Percentiles rank a stretch among this genome's conserved stretches.
phyloP scores from a whole-genome alignment of 805 yeast genomes.

The Starmerella lactis-condensi region DNA sequence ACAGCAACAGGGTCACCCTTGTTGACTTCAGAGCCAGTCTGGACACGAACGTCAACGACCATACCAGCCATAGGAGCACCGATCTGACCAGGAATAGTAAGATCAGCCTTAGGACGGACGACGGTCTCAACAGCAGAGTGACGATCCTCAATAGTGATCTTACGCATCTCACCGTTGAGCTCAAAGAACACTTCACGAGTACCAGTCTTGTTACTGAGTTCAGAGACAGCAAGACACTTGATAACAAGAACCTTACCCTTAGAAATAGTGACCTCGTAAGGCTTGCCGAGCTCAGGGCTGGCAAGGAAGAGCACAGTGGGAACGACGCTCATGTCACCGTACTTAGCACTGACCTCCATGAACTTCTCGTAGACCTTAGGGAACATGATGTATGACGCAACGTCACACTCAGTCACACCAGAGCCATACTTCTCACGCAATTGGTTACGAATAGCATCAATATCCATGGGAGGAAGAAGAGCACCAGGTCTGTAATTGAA shows the following conservation, averaged over 20 bases:
- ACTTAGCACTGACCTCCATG: conserved; percentile 53
- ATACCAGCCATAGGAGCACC: conserved; percentile 99
- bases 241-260: conserved; percentile 86
- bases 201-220: conserved; percentile 68
- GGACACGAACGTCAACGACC: conserved; percentile 81
- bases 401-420: conserved; percentile 62
- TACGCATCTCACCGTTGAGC: conserved; percentile 95
- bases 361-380: conserved; percentile 91
- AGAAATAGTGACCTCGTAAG: conserved; percentile 74
- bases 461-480: conserved; percentile 66
- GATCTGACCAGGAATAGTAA: conserved; percentile 71
- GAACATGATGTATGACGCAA: conserved; percentile 93
- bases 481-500: conserved; percentile 84
- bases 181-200: conserved; percentile 92
- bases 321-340: conserved; percentile 81
- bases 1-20: conserved; percentile 94
- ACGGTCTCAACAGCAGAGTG: conserved; percentile 68
- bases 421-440: conserved; percentile 54
- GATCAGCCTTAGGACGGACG: conserved; percentile 78
- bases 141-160: conserved; percentile 79
- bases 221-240: conserved; percentile 85
- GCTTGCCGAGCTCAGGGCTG: conserved; percentile 75
- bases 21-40: conserved; percentile 72
- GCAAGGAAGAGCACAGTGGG: conserved; percentile 85
- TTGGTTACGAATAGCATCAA: conserved; percentile 52